Base-by-base conservation (phyloP, 345 rosid species). In the Arabis hirsuta region DNA sequence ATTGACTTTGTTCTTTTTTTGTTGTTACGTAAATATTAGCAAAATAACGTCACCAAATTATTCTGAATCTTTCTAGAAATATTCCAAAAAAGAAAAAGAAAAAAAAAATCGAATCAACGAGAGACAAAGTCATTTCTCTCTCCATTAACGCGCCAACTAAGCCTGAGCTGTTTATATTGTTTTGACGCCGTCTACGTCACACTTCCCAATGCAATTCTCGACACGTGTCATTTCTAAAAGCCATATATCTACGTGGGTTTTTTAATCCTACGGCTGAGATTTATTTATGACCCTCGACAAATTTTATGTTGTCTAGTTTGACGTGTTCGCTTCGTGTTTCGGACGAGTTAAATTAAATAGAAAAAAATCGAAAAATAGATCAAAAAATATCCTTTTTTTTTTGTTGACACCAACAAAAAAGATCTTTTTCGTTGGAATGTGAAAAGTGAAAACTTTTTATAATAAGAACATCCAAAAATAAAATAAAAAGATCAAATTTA, bases 181-280 rank as follows among this genome's bases (percentile, higher is more conserved):
- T 20, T 74, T 66, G 68, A 74, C 67, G 73, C 39, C 73, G 31
- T 74, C 73, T 74, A 61, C 67, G 39, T 58, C 78, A 67, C 73
- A 58, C 55, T 58, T 74, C 67, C 65, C 67, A 56, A 36, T 46
- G 58, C 67, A 57, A 27, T 12, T 57, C 6, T 5, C 24, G 69
- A 69, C 79, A 75, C 74, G 73, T 75, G 78, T 16, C 67, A 52
- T 24, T 8, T 36, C 62, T 42, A 31, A 32, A 9, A 67, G 34
- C 63, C 63, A 47, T 53, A 8, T 34, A 22, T 67, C 43, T 38
- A 14, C 34, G 20, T 27, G 6, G 24, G 26, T 8, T 12, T 22
- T 22, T 63, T 5, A 36, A 43, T 51, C 69, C 43, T 1, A 74
- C 68, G 73, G 78, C 34, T 34, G 10, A 32, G 50, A 60, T 60